A percentile compares a stretch with the other conserved stretches of the same genome.
These are phyloP conservation scores for Trichaptum fuscoviolaceum DNA, from an alignment of 768 basidiomycete genomes.

Conservation along the genomic window DNA sequence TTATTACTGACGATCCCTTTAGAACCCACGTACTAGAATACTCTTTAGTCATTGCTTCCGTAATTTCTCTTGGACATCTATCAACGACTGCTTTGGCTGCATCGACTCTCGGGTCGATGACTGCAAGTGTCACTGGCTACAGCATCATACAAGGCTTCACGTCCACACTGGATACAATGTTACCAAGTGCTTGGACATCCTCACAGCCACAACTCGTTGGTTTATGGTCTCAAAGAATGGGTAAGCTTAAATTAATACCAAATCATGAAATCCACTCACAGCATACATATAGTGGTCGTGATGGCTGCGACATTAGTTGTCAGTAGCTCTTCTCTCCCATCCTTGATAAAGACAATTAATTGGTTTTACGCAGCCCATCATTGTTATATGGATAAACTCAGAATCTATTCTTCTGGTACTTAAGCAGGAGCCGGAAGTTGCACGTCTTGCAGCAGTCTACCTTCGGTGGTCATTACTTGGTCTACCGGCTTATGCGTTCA, in stretches of 20 bases:
- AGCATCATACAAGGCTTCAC: slow-evolving; percentile 79
- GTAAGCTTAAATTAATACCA: slow-evolving; percentile 33
- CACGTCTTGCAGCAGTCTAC: slow-evolving; percentile 69
- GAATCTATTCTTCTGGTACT: slow-evolving; percentile 72
- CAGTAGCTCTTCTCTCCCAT: slow-evolving; percentile 21
- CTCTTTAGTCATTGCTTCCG: slow-evolving; percentile 76
- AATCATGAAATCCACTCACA: background rate
- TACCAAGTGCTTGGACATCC: slow-evolving; percentile 95
- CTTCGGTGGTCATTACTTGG: slow-evolving; percentile 73
- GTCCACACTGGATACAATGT: slow-evolving; percentile 86
- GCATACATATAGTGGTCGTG: slow-evolving; percentile 46
- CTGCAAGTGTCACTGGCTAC: slow-evolving; percentile 57
- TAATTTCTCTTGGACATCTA: slow-evolving; percentile 85
- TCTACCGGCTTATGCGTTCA: slow-evolving; percentile 69
- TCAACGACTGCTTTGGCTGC: slow-evolving; percentile 88
- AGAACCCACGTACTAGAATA: slow-evolving; percentile 84
- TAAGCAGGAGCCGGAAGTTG: slow-evolving; percentile 81
- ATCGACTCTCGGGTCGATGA: slow-evolving; percentile 48
- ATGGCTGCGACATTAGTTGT: slow-evolving; percentile 56
- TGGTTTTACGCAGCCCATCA: slow-evolving; percentile 38
- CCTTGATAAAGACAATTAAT: background rate
- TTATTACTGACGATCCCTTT: background rate
- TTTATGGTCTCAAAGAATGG: slow-evolving; percentile 86
- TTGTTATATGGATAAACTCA: slow-evolving; percentile 75
- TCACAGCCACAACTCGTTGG: slow-evolving; percentile 79